These are phyloP conservation scores for Venustampulla echinocandica DNA, from an alignment of 495 filamentous ascomycete species.

Conservation along the genomic window DNA sequence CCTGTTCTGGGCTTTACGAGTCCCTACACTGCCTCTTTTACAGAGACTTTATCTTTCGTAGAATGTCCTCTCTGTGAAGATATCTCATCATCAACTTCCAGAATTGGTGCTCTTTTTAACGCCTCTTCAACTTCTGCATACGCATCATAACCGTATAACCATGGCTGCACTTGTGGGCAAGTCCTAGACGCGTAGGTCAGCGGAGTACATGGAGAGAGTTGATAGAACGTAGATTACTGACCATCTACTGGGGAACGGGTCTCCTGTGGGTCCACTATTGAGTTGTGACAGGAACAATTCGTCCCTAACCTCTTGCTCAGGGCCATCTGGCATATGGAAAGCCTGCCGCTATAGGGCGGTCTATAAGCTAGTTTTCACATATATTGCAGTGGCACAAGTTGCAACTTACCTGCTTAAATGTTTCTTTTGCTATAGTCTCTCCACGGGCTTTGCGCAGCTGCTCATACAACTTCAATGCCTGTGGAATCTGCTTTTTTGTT, in stretches of 20 bases:
- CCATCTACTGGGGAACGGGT: not conserved
- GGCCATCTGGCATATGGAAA: conserved; percentile 51
- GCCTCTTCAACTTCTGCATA: not conserved
- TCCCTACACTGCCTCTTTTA: too few species aligned
- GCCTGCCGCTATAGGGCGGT: too few species aligned
- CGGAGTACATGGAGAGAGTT: not conserved
- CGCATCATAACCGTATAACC: not conserved
- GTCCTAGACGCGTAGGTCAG: not conserved
- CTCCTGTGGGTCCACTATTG: not conserved
- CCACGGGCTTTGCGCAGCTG: not conserved
- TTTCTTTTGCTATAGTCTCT: conserved; percentile 9
- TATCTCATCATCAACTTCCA: too few species aligned
- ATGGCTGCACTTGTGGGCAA: not conserved
- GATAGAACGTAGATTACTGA: not conserved
- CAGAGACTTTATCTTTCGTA: too few species aligned
- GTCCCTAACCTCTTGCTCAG: conserved; percentile 45
- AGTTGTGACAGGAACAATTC: not conserved
- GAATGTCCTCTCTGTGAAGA: too few species aligned
- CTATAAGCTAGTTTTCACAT: too few species aligned
- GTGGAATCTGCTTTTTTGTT: not conserved
- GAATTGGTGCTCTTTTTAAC: too few species aligned
- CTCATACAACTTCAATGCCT: not conserved
- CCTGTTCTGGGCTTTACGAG: too few species aligned
- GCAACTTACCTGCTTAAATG: conserved; percentile 40
- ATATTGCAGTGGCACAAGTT: too few species aligned